phyloP scores from a whole-genome alignment of 2,329 filamentous ascomycete species.

The Apiospora koreana region DNA sequence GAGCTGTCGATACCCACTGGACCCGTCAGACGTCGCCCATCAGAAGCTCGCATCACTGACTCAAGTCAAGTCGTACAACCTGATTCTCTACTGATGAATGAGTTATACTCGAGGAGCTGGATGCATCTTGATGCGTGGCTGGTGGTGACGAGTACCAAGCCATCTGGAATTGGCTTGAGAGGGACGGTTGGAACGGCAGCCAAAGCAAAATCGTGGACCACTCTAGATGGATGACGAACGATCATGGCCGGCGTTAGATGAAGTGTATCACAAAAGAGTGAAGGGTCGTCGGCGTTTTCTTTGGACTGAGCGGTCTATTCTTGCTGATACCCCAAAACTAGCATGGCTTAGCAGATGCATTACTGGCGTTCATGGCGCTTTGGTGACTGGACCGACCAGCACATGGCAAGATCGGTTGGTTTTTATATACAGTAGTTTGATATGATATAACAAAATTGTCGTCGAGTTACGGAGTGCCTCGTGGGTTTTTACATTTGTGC shows the following conservation, averaged over 20 bases:
- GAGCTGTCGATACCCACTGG: background rate
- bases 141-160: too few species aligned
- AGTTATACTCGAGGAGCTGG: background rate
- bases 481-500: background rate
- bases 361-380: background rate
- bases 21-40: background rate
- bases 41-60: background rate
- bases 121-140: background rate
- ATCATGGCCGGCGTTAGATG: background rate
- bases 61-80: background rate
- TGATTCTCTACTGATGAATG: background rate
- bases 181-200: background rate
- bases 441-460: background rate
- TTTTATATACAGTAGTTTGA: slow-evolving; percentile 7
- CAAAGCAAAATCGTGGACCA: background rate
- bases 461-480: background rate
- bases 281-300: slow-evolving; percentile 9
- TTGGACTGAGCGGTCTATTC: slow-evolving; percentile 29
- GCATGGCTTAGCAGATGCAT: slow-evolving; percentile 1
- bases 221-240: background rate
- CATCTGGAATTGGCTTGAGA: too few species aligned
- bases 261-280: background rate
- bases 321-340: slow-evolving; percentile 14
- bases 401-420: background rate
- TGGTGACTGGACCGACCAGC: background rate